These are phyloP conservation scores for Pseudocercospora ulei DNA, from an alignment of 2,329 filamentous ascomycete species.

Conservation along the genomic window DNA sequence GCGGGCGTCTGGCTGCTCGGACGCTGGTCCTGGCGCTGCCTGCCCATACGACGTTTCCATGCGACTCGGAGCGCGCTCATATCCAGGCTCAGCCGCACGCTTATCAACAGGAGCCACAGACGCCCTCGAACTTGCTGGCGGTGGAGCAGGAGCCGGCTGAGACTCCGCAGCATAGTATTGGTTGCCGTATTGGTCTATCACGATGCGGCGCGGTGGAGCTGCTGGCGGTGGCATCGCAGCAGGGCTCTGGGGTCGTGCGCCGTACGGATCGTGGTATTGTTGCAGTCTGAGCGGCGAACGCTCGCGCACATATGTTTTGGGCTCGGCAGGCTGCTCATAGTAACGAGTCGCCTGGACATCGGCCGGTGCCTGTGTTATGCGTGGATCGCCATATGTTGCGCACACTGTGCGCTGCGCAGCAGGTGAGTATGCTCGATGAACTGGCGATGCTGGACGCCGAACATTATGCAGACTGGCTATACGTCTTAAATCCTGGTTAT, in stretches of 20 bases:
- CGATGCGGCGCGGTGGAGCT: slow-evolving; percentile 48
- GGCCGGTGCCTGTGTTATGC: slow-evolving; percentile 26
- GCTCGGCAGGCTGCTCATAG: slow-evolving; percentile 33
- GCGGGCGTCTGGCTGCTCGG: slow-evolving; percentile 35
- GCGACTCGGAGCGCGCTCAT: slow-evolving; percentile 54
- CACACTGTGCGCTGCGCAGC: slow-evolving; percentile 38
- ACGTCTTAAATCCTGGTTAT: slow-evolving; percentile 42
- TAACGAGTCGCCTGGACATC: slow-evolving; percentile 25
- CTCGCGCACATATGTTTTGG: slow-evolving; percentile 33
- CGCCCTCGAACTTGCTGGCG: slow-evolving; percentile 37
- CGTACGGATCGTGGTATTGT: slow-evolving; percentile 32
- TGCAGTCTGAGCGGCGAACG: slow-evolving; percentile 33
- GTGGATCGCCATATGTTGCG: slow-evolving; percentile 37
- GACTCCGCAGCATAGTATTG: slow-evolving; percentile 57
- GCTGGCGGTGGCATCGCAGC: slow-evolving; percentile 43
- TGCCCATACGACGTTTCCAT: slow-evolving; percentile 31
- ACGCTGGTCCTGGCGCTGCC: slow-evolving; percentile 31
- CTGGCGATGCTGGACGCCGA: slow-evolving; percentile 39
- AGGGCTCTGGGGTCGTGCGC: slow-evolving; percentile 34
- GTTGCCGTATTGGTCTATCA: slow-evolving; percentile 74
- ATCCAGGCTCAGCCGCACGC: slow-evolving; percentile 37
- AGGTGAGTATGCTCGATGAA: slow-evolving; percentile 36
- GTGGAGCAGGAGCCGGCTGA: slow-evolving; percentile 27
- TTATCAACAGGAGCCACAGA: slow-evolving; percentile 41
- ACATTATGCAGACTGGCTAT: slow-evolving; percentile 43